Conservation (phyloP, 352 stramenopile species). For the Thalassiosira mediterranea region DNA sequence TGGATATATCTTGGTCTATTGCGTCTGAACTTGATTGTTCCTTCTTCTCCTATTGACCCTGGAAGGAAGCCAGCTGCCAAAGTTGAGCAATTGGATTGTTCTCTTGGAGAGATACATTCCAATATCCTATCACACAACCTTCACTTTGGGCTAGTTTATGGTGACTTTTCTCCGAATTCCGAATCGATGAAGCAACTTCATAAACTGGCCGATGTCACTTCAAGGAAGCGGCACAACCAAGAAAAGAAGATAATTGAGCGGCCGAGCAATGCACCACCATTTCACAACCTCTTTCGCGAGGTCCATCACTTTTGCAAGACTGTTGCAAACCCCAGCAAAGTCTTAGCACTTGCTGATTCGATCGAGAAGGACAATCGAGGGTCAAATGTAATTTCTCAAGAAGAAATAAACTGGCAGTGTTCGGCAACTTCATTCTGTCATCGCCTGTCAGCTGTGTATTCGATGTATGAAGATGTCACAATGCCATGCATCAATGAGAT, state of each 20-base stretch:
- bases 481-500: constrained; percentile 72
- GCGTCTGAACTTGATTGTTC: constrained; percentile 91
- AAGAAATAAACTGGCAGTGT: constrained; percentile 70
- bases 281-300: constrained; percentile 86
- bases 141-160: constrained; percentile 61
- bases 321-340: constrained; percentile 55
- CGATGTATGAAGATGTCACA: constrained; percentile 82
- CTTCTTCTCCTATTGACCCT: constrained; percentile 94
- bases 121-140: constrained; percentile 64
- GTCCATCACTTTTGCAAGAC: constrained; percentile 84
- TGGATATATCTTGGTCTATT: constrained; percentile 92
- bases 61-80: constrained; percentile 93
- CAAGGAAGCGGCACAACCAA: constrained; percentile 61
- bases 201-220: constrained; percentile 22
- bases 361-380: constrained; percentile 37
- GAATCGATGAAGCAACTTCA: constrained; percentile 33
- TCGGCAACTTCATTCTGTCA: constrained; percentile 72
- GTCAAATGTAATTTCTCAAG: constrained; percentile 43
- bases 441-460: constrained; percentile 63
- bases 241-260: constrained; percentile 86
- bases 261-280: constrained; percentile 68
- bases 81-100: constrained; percentile 90
- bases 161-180: constrained; percentile 62
- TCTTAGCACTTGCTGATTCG: constrained; percentile 56
- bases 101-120: constrained; percentile 78